Percentiles rank a stretch among this genome's conserved stretches.
phyloP scores from a whole-genome alignment of 2,329 filamentous ascomycete species.

The Parafenestella ontariensis region DNA sequence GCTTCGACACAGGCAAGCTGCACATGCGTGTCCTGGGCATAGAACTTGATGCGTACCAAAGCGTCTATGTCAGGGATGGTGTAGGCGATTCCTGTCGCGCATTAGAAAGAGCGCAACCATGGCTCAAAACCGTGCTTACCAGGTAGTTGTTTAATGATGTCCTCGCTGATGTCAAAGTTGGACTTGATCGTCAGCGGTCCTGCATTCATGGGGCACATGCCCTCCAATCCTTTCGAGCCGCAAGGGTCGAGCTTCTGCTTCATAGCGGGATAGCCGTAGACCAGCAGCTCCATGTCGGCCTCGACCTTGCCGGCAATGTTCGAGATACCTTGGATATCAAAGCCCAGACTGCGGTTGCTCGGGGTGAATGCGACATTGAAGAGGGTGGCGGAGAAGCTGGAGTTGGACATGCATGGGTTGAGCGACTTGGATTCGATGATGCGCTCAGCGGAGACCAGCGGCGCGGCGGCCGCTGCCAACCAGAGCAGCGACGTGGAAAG shows the following conservation, averaged over 20 bases:
- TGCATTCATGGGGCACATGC: slow-evolving; percentile 89
- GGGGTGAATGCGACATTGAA: slow-evolving; percentile 87
- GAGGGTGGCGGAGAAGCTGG: slow-evolving; percentile 84
- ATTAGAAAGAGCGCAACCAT: slow-evolving; percentile 13
- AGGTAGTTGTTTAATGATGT: slow-evolving; percentile 72
- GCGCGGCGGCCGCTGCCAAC: slow-evolving; percentile 47
- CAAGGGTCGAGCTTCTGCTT: slow-evolving; percentile 78
- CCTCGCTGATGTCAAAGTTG: slow-evolving; percentile 65
- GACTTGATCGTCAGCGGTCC: slow-evolving; percentile 81
- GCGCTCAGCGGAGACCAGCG: slow-evolving; percentile 63
- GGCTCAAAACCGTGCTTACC: slow-evolving; percentile 50
- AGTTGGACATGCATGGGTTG: slow-evolving; percentile 83
- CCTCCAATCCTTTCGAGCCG: slow-evolving; percentile 66
- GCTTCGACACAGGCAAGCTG: slow-evolving; percentile 88
- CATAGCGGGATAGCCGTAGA: slow-evolving; percentile 81
- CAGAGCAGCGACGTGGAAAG: slow-evolving; percentile 42
- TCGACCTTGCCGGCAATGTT: slow-evolving; percentile 82
- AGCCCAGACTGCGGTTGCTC: slow-evolving; percentile 72
- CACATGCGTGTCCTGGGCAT: slow-evolving; percentile 67
- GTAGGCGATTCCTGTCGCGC: slow-evolving; percentile 74
- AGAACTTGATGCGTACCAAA: slow-evolving; percentile 81
- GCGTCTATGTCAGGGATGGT: slow-evolving; percentile 91
- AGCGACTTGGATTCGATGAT: slow-evolving; percentile 80
- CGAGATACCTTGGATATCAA: slow-evolving; percentile 82
- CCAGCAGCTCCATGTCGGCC: slow-evolving; percentile 77